These are phyloP conservation scores for Coprinellus micaceus DNA, from an alignment of 768 basidiomycete species.

Conservation along the genomic window DNA sequence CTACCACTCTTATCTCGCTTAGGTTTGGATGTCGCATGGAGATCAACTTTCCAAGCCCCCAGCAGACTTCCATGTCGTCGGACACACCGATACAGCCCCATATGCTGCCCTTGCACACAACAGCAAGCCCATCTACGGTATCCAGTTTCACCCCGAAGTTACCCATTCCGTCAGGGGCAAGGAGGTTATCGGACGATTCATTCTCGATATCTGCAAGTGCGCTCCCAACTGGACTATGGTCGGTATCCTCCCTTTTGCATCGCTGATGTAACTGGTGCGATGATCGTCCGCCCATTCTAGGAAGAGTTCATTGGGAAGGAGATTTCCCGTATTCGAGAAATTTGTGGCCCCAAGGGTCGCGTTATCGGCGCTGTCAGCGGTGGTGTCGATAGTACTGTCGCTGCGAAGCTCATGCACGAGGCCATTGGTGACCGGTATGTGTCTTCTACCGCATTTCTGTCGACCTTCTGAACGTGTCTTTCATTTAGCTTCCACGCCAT, in stretches of 20 bases:
- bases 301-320: constrained; percentile 98
- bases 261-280: constrained; percentile 3
- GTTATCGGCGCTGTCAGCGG: constrained; percentile 98
- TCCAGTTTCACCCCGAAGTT: constrained; percentile 99
- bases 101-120: constrained; percentile 93
- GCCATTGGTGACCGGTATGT: constrained; percentile 92
- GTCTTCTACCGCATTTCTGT: constrained; percentile 5
- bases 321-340: constrained; percentile 86
- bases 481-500: constrained; percentile 88
- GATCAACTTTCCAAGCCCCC: constrained; percentile 87
- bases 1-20: constrained; percentile 5
- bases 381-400: constrained; percentile 96
- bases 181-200: constrained; percentile 84
- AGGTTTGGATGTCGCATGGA: constrained; percentile 99
- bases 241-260: constrained; percentile 12
- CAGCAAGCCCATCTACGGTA: constrained; percentile 86
- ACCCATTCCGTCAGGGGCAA: constrained; percentile 90
- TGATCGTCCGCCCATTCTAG: constrained; percentile 34
- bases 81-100: constrained; percentile 81
- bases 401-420: constrained; percentile 99
- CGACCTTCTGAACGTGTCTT: background rate
- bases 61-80: constrained; percentile 81
- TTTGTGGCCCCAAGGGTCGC: constrained; percentile 90
- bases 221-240: constrained; percentile 92
- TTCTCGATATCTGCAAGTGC: constrained; percentile 82